These are phyloP conservation scores for Penicillium sp. DNA, from an alignment of 2,329 filamentous ascomycete genomes.

Conservation along the genomic window DNA sequence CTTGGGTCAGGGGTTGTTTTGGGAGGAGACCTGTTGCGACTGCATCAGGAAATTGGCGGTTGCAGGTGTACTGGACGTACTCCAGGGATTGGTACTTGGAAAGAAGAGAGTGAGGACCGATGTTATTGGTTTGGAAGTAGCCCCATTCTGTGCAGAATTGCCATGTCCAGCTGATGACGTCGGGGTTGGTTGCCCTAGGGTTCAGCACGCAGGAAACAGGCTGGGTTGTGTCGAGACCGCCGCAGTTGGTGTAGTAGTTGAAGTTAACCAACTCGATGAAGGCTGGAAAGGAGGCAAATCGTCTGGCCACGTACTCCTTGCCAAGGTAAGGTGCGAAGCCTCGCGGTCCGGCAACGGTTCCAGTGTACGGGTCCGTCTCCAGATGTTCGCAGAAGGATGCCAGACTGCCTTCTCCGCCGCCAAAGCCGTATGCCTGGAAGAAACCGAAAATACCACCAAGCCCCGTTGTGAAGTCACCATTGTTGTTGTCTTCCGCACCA, in stretches of 20 bases:
- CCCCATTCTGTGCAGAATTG: constrained; percentile 57
- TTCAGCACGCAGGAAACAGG: constrained; percentile 41
- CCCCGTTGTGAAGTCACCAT: constrained; percentile 49
- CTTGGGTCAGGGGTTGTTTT: constrained; percentile 36
- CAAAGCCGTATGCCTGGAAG: constrained; percentile 48
- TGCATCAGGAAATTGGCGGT: constrained; percentile 50
- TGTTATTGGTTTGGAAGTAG: constrained; percentile 51
- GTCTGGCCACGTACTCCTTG: constrained; percentile 41
- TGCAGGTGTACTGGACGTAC: constrained; percentile 48
- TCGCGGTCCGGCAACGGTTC: constrained; percentile 35
- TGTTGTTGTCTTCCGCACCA: constrained; percentile 47
- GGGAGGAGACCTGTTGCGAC: constrained; percentile 43
- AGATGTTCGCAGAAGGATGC: constrained; percentile 49
- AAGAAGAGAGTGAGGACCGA: constrained; percentile 48
- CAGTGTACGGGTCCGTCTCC: constrained; percentile 42
- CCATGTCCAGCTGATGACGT: constrained; percentile 50
- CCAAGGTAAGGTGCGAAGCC: constrained; percentile 46
- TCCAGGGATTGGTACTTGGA: constrained; percentile 49
- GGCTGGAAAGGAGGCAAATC: constrained; percentile 43
- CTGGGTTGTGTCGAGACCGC: constrained; percentile 23
- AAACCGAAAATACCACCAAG: constrained; percentile 41
- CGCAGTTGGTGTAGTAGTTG: constrained; percentile 44
- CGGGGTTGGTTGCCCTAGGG: constrained; percentile 33
- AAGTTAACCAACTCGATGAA: constrained; percentile 41
- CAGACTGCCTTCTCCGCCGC: constrained; percentile 36